Conservation (phyloP, 1,139 yeast species). For the Pichia sp. region DNA sequence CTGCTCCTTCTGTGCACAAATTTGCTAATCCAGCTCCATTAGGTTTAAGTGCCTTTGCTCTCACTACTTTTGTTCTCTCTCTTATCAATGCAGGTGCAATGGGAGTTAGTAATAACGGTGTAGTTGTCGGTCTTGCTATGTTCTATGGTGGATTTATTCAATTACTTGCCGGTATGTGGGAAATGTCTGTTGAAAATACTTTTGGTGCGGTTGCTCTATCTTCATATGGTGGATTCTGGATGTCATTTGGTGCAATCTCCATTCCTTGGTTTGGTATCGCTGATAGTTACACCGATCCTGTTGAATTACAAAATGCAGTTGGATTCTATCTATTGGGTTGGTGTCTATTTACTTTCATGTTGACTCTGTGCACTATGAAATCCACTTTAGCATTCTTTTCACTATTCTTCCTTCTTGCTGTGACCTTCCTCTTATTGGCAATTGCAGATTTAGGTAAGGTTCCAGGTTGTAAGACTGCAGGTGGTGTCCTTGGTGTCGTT, state of each 20-base stretch:
- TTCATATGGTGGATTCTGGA: conserved; percentile 89
- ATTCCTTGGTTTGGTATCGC: conserved; percentile 70
- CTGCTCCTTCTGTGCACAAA: conserved; percentile 59
- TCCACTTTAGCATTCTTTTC: conserved; percentile 73
- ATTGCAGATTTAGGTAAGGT: conserved; percentile 46
- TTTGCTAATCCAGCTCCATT: conserved; percentile 88
- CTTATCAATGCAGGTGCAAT: conserved; percentile 58
- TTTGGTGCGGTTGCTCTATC: conserved; percentile 86
- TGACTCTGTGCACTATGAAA: conserved; percentile 61
- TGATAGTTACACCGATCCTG: conserved; percentile 35
- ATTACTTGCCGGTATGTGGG: conserved; percentile 69
- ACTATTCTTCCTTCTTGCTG: conserved; percentile 54
- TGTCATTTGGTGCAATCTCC: conserved; percentile 63
- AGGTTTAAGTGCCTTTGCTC: conserved; percentile 77
- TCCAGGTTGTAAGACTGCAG: conserved; percentile 49
- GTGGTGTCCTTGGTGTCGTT: conserved; percentile 73
- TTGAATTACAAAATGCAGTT: conserved; percentile 45
- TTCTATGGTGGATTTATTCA: conserved; percentile 87
- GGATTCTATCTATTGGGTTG: conserved; percentile 75
- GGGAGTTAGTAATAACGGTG: conserved; percentile 43
- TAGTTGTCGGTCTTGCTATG: conserved; percentile 67
- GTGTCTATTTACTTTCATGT: conserved; percentile 69
- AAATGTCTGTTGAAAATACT: conserved; percentile 69
- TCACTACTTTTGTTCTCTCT: conserved; percentile 77
- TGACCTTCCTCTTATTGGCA: conserved; percentile 64